Percentiles rank a stretch among this genome's conserved stretches.
These are phyloP conservation scores for Claviceps citrina DNA, from an alignment of 2,329 filamentous ascomycete genomes.

Conservation along the genomic window DNA sequence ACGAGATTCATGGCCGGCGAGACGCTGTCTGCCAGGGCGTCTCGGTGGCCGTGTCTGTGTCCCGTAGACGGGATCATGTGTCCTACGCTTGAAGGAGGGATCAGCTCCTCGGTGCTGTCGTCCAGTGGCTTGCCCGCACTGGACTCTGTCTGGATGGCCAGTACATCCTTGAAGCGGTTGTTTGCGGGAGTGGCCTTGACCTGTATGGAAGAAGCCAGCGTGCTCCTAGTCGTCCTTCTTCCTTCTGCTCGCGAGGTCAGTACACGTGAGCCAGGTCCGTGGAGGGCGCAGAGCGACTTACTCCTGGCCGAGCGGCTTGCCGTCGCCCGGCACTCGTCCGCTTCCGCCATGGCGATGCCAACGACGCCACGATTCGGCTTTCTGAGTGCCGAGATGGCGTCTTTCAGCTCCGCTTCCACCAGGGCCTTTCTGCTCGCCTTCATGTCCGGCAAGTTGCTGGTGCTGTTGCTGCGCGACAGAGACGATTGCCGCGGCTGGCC, in stretches of 20 bases:
- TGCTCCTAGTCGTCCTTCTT: constrained; percentile 32
- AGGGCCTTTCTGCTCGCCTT: constrained; percentile 51
- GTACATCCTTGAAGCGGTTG: constrained; percentile 36
- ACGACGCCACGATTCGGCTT: constrained; percentile 61
- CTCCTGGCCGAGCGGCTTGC: constrained; percentile 31
- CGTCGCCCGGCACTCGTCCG: constrained; percentile 44
- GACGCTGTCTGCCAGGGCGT: constrained; percentile 16
- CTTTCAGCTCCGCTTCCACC: constrained; percentile 53
- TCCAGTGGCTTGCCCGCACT: constrained; percentile 10
- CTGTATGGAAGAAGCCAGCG: constrained; percentile 24
- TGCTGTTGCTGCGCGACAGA: constrained; percentile 28
- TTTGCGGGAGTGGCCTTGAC: constrained; percentile 44
- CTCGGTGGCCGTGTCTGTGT: constrained; percentile 17
- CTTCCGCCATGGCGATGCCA: constrained; percentile 50
- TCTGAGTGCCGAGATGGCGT: constrained; percentile 58
- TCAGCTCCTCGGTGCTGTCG: constrained; percentile 15
- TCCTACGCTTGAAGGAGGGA: constrained; percentile 23
- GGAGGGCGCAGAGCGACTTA: constrained; percentile 20
- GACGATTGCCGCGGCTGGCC: constrained; percentile 25
- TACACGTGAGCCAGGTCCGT: not conserved
- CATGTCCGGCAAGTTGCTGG: constrained; percentile 34
- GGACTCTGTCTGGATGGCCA: constrained; percentile 19
- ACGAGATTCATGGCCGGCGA: constrained; percentile 17
- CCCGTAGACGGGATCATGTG: constrained; percentile 28
- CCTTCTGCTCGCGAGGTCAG: constrained; percentile 29